Base-by-base conservation (phyloP, 108 stramenopile species). In the Nitzschia inconspicua region DNA sequence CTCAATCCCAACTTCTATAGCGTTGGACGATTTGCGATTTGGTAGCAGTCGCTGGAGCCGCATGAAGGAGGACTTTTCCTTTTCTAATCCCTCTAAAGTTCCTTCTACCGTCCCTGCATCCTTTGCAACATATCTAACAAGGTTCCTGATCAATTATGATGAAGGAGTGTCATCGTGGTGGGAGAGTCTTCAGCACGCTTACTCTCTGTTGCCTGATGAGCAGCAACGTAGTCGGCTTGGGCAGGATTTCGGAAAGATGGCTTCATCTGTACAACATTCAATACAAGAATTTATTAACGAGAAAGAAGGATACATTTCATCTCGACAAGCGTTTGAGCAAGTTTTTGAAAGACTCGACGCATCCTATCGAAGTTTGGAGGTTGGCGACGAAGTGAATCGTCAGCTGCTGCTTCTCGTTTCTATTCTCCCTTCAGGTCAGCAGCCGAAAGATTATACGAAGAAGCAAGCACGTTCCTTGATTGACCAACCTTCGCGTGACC, bases 71-170 rank as follows among this genome's bases (percentile, higher is more conserved):
- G n/a, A n/a, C n/a, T n/a, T n/a, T n/a, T n/a, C n/a, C n/a, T n/a
- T n/a, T n/a, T n/a, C n/a, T n/a, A n/a, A n/a, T n/a, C n/a, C n/a
- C n/a, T n/a, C n/a, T n/a, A n/a, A n/a, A n/a, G n/a, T n/a, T n/a
- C n/a, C n/a, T n/a, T n/a, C n/a, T n/a, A n/a, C n/a, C n/a, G 66
- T 87, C 18, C 82, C 85, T 14, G 60, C 85, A n/a, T 65, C 66
- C 4, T 93, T 93, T 72, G 65, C 64, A 3, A 84, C 85, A 11
- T 93, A 89, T 42, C 47, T 77, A 9, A 60, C 87, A 8, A 60
- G 91, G 29, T 86, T 93, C 64, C 50, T 93, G 3, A 67, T 93
- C 16, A 70, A 68, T 25, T 93, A 83, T 54, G 91, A 93, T 52
- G 51, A 48, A 23, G 75, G 74, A 5, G 84, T 76, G 2, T 46